Percentiles rank a stretch among this genome's conserved stretches.
These are phyloP conservation scores for Oxytropis ochrocephala DNA, from an alignment of 306 rosid species.

Conservation along the genomic window DNA sequence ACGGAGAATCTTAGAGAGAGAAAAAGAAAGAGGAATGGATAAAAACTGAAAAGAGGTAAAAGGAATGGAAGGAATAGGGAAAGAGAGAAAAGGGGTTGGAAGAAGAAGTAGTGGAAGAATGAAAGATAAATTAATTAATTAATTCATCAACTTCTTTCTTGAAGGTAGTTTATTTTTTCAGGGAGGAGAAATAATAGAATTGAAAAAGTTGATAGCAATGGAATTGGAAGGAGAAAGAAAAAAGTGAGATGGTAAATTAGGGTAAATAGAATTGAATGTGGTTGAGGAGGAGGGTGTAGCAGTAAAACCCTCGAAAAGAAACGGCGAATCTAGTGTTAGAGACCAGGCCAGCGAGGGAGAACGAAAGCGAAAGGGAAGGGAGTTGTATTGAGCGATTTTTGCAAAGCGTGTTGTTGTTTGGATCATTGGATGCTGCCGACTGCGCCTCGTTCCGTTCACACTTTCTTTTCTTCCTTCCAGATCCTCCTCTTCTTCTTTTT, in stretches of 20 bases:
- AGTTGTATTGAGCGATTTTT: constrained; percentile 4
- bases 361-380: not conserved
- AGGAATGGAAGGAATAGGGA: not conserved
- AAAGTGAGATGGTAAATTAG: not conserved
- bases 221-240: not conserved
- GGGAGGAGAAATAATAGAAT: not conserved
- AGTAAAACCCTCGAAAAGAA: constrained; percentile 24
- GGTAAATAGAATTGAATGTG: not conserved
- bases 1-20: not conserved
- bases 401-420: not conserved
- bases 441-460: not conserved
- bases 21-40: not conserved
- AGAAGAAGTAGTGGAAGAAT: not conserved
- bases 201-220: not conserved
- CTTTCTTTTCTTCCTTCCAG: not conserved
- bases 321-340: not conserved
- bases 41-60: not conserved
- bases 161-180: not conserved
- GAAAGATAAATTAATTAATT: not conserved
- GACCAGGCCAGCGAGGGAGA: not conserved
- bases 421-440: not conserved
- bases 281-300: not conserved
- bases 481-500: not conserved
- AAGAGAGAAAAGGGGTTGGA: not conserved
- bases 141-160: constrained; percentile 11